phyloP scores from a whole-genome alignment of 495 filamentous ascomycete species.

The Aspergillus egyptiacus region DNA sequence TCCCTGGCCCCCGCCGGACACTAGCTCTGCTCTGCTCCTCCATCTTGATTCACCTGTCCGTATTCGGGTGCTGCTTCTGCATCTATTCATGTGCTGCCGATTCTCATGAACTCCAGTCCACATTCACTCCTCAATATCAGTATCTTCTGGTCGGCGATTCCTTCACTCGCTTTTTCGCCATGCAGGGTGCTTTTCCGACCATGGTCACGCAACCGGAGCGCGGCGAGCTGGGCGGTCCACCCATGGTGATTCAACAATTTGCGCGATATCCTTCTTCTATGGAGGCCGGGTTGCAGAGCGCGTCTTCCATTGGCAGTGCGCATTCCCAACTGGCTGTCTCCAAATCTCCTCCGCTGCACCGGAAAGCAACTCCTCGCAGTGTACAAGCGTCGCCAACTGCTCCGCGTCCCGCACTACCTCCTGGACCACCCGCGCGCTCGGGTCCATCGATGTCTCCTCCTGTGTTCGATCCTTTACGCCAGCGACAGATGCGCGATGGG shows the following conservation, averaged over 20 bases:
- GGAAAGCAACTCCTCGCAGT: constrained; percentile 42
- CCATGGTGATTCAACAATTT: constrained; percentile 42
- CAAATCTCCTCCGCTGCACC: constrained; percentile 37
- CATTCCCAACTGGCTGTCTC: constrained; percentile 34
- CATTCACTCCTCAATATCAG: constrained; percentile 2
- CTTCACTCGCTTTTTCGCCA: constrained; percentile 9
- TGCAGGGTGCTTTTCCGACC: constrained; percentile 32
- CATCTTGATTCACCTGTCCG: constrained; percentile 2
- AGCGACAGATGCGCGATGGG: constrained; percentile 29
- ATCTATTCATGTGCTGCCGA: constrained; percentile 3
- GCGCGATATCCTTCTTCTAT: constrained; percentile 37
- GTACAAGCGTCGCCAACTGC: constrained; percentile 39
- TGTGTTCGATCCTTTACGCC: constrained; percentile 31
- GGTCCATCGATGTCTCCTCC: constrained; percentile 42
- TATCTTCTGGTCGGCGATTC: neutral
- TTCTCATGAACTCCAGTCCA: neutral
- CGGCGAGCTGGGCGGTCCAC: constrained; percentile 26
- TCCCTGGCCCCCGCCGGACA: too few relatives aligned
- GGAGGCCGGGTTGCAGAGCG: constrained; percentile 38
- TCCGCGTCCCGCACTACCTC: constrained; percentile 28
- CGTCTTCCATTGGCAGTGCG: constrained; percentile 41
- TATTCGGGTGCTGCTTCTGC: neutral
- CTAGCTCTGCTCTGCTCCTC: constrained; percentile 1
- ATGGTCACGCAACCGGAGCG: constrained; percentile 32
- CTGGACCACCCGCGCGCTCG: constrained; percentile 26